Evolutionary conservation across 2,329 filamentous ascomycete species (phyloP), one percentile per base, ranked within the genome.

Genomic region (Alternaria gansuensis): DNA sequence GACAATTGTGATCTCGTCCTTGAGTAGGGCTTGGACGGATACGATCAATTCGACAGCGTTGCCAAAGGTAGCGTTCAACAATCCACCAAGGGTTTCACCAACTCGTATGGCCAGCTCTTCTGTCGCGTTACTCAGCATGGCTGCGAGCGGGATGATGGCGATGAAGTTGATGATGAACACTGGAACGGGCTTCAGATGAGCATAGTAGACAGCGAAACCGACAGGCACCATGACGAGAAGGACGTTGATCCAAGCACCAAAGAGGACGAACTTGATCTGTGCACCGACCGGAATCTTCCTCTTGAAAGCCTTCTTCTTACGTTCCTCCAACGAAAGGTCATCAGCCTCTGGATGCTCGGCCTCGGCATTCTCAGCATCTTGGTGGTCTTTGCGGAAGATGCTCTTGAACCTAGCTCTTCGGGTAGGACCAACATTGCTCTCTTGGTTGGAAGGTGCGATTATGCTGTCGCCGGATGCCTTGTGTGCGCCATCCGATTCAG

Each of bases 1-100:
- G 6, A 97, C 93, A 60, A 98, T 96, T 33, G 90, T 81, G 24
- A 96, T 86, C 77, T 96, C 86, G 51, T 84, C 76, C 59, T 96
- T 85, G 28, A 85, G 80, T 45, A 97, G 80, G 1, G 93, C 93
- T 67, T 97, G 90, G 67, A 97, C 87, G 24, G 91, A 90, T 43
- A 97, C 91, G 61, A 96, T 96, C 69, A 96, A 80, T 74, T 96
- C 92, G 60, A 96, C 92, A 4, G 92, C 92, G 72, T 96, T 96
- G 54, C 93, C 94, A 75, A 97, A 97, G 2, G 90, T 90, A 6
- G 93, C 93, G 72, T 97, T 97, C 56, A 97, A 83, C 34, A 98
- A 81, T 55, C 93, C 94, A 62, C 94, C 94, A 2, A 97, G 80
- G 0, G 91, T 93, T 76, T 97, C 93, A 49, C 93, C 93, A 55